Evolutionary conservation across 2,329 filamentous ascomycete genomes (phyloP), one percentile per base, ranked within the genome.

Genomic region (Nannizziopsis barbatae): DNA sequence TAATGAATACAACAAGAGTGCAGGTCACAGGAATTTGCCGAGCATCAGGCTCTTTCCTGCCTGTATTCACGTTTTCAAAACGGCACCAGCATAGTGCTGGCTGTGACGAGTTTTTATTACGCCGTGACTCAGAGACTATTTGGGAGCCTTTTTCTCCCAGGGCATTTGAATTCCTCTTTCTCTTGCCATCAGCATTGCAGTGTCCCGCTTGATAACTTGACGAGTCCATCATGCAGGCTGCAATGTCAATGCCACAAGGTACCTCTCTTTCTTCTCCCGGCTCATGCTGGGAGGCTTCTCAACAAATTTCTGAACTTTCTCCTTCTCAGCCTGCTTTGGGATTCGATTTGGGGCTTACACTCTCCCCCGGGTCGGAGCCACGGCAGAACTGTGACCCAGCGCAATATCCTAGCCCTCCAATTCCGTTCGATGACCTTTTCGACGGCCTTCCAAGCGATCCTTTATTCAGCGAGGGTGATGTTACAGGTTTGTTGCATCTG

Each of bases 341-440:
- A 51, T 35, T 60, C 58, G 62, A 64, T 63, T 63, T 64, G 62
- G 66, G 65, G 64, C 65, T 68, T 66, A 68, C 66, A 68, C 65
- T 61, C 58, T 56, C 61, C 62, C 64, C 65, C 57, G 62, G 62
- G 52, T 63, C 60, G 22, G 62, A 64, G 57, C 57, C 55, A 51
- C 58, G 57, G 54, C 47, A 53, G 46, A 41, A 38, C 36, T 38
- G 38, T 41, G 42, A 47, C 38, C 30, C 41, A 11, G 30, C 5
- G 27, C 30, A 33, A 11, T 14, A 38, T 10, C 37, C 27, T 14
- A 17, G 36, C 12, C 37, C 42, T 14, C 37, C 41, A 20, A 30
- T 47, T 27, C 45, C 35, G 3, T 7, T 42, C 30, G 38, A 31
- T 15, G 30, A 27, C 11, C 38, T 37, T 7, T 17, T 42, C 17